phyloP scores from a whole-genome alignment of 2,329 filamentous ascomycete genomes.

The Myriosclerotinia curreyana region DNA sequence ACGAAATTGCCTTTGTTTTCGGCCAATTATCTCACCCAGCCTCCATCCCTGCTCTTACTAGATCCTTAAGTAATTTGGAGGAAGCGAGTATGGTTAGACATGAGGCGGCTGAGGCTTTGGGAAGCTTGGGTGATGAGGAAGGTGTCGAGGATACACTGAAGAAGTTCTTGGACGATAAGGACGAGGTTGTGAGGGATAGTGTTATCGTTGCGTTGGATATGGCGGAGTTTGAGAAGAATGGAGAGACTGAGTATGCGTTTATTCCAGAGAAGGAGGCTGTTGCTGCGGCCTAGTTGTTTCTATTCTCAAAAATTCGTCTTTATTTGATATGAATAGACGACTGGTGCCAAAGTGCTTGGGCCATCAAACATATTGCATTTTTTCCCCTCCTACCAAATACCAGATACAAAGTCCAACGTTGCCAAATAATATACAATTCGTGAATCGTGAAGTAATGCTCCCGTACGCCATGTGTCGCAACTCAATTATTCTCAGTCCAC shows the following conservation, averaged over 20 bases:
- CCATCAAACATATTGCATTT: slow-evolving; percentile 31
- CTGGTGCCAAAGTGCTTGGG: slow-evolving; percentile 39
- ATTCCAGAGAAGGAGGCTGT: slow-evolving; percentile 60
- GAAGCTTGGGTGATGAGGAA: slow-evolving; percentile 87
- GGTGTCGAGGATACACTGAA: slow-evolving; percentile 85
- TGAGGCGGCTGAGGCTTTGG: slow-evolving; percentile 93
- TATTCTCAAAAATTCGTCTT: neutral
- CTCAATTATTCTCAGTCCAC: slow-evolving; percentile 42
- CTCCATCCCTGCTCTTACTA: slow-evolving; percentile 86
- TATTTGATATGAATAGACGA: slow-evolving; percentile 23
- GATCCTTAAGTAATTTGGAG: slow-evolving; percentile 70
- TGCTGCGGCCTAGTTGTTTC: slow-evolving; percentile 21
- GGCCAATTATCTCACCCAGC: slow-evolving; percentile 93
- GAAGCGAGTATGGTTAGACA: slow-evolving; percentile 97
- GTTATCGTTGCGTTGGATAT: slow-evolving; percentile 95
- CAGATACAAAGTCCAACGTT: neutral
- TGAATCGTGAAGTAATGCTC: neutral
- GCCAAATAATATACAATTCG: slow-evolving; percentile 13
- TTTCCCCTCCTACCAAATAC: slow-evolving; percentile 14
- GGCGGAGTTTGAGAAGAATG: slow-evolving; percentile 92
- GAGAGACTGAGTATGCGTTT: slow-evolving; percentile 86
- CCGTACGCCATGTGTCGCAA: slow-evolving; percentile 14
- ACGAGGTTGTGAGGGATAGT: slow-evolving; percentile 91
- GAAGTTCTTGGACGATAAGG: slow-evolving; percentile 82
- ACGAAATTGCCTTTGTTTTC: slow-evolving; percentile 98